These are phyloP conservation scores for Bullera alba DNA, from an alignment of 768 basidiomycete species.

Conservation along the genomic window DNA sequence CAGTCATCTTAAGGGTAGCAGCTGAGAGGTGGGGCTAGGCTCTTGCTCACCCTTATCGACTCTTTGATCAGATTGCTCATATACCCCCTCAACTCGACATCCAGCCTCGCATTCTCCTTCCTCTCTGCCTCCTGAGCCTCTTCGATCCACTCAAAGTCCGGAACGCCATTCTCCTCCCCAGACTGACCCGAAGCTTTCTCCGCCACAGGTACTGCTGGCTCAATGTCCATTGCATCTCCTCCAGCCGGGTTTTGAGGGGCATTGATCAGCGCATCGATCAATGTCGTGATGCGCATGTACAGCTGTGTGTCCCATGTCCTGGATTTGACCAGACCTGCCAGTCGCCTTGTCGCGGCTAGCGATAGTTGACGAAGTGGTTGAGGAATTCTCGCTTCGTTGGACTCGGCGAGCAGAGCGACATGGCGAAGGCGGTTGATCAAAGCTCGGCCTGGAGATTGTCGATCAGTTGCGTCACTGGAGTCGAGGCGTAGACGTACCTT, in stretches of 20 bases:
- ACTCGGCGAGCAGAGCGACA: slow-evolving; percentile 5
- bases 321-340: slow-evolving; percentile 19
- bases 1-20: neutral
- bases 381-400: neutral
- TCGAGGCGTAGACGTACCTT: no score
- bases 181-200: neutral
- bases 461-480: neutral
- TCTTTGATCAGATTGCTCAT: slow-evolving; percentile 97
- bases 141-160: slow-evolving; percentile 67
- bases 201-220: no score
- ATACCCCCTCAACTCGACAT: slow-evolving; percentile 91
- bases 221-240: neutral
- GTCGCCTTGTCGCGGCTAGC: slow-evolving; percentile 6
- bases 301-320: slow-evolving; percentile 19
- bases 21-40: neutral
- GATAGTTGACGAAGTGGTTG: slow-evolving; percentile 5
- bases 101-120: slow-evolving; percentile 72
- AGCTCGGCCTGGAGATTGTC: slow-evolving; percentile 30
- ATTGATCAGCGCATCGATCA: neutral
- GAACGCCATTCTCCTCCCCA: slow-evolving; percentile 6
- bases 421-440: slow-evolving; percentile 30
- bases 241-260: neutral
- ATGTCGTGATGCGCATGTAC: slow-evolving; percentile 6
- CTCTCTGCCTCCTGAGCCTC: slow-evolving; percentile 59
- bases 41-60: slow-evolving; percentile 77